A percentile compares a stretch with the other conserved stretches of the same genome.
Evolutionary conservation across 140 eudicot genomes (phyloP).

Genomic region (Anethum foeniculum): DNA sequence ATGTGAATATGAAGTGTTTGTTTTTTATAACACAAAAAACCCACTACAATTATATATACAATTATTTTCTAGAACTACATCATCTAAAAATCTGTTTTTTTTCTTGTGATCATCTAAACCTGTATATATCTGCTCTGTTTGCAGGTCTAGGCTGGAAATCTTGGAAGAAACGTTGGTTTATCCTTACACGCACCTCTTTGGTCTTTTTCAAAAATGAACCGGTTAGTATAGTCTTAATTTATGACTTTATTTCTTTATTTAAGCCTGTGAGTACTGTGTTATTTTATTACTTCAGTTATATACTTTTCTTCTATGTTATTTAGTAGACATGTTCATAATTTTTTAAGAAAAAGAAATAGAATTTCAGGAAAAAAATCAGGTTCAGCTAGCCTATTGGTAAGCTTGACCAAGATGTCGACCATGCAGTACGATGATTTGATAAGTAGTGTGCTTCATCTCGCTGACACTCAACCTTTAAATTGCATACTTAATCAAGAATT

Average conservation of each 20-base stretch:
- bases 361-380: neutral
- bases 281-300: neutral
- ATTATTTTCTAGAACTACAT: neutral
- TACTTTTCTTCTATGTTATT: neutral
- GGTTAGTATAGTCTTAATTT: slow-evolving; percentile 19
- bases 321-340: neutral
- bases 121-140: neutral
- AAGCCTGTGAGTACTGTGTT: neutral
- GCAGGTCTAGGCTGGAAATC: slow-evolving; percentile 98
- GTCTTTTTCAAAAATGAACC: slow-evolving; percentile 97
- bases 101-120: neutral
- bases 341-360: neutral
- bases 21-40: neutral
- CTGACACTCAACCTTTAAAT: neutral
- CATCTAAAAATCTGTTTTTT: neutral
- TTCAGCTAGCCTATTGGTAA: neutral
- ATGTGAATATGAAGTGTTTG: neutral
- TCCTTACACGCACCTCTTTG: slow-evolving; percentile 94
- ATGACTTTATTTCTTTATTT: neutral
- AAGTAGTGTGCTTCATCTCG: neutral
- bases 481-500: neutral
- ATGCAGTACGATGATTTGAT: neutral
- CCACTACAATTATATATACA: neutral
- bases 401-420: neutral
- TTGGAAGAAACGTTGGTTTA: slow-evolving; percentile 99